Conservation (phyloP, 202 grass and related monocot genomes). For the Brachypodium distachyon region DNA sequence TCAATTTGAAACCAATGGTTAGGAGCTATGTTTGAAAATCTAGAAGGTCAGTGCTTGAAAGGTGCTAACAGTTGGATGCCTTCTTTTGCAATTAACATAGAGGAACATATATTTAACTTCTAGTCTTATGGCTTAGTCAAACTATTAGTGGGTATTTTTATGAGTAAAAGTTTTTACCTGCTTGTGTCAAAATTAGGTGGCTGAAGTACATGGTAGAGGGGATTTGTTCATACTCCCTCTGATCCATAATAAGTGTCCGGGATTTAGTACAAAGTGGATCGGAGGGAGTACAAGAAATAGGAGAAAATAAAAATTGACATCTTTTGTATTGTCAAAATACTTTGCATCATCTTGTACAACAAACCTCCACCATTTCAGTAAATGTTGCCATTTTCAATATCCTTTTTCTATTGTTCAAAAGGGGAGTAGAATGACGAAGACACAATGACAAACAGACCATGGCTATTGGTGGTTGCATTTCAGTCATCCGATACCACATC, state of each 20-base stretch:
- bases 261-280: too few species aligned
- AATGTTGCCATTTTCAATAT: not conserved
- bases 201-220: not conserved
- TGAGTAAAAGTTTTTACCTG: not conserved
- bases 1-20: not conserved
- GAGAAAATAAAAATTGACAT: not conserved
- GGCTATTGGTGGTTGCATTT: conserved; percentile 6
- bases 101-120: too few species aligned
- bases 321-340: not conserved
- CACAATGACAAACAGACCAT: not conserved
- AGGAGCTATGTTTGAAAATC: conserved; percentile 3
- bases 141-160: not conserved
- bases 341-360: not conserved
- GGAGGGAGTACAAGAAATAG: too few species aligned
- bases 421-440: not conserved
- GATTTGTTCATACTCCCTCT: not conserved
- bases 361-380: not conserved
- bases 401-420: not conserved
- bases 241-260: too few species aligned
- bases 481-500: not conserved
- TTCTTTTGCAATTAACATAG: not conserved
- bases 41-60: not conserved
- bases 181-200: not conserved
- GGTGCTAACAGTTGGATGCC: not conserved
- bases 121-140: not conserved